Evolutionary conservation across 768 basidiomycete genomes (phyloP).

Genomic region (Lyophyllum shimeji): DNA sequence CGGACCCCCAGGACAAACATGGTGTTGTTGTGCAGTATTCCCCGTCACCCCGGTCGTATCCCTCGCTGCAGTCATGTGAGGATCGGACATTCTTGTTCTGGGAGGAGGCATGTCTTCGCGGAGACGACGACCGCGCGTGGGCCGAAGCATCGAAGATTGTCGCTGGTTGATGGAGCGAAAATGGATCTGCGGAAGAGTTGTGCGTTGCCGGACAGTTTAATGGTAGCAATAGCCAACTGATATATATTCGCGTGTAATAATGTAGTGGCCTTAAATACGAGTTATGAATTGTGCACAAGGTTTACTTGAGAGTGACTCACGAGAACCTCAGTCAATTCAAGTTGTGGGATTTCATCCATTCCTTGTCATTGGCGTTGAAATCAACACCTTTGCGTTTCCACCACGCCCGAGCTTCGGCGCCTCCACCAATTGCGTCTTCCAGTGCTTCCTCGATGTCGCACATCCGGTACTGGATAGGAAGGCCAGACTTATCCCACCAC

Average conservation of each 20-base stretch:
- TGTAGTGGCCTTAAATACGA: neutral
- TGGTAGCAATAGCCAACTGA: neutral
- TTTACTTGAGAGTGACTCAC: conserved; percentile 10
- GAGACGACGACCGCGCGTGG: conserved; percentile 14
- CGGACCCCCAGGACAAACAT: conserved; percentile 2
- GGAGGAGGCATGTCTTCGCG: conserved; percentile 23
- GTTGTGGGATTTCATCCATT: conserved; percentile 84
- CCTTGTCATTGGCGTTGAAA: conserved; percentile 80
- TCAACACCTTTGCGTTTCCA: conserved; percentile 82
- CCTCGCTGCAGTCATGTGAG: neutral
- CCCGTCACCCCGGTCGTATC: neutral
- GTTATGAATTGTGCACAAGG: neutral
- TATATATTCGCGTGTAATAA: neutral
- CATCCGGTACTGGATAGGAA: conserved; percentile 83
- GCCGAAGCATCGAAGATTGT: neutral
- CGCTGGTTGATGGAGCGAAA: neutral
- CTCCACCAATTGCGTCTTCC: conserved; percentile 84
- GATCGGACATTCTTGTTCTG: conserved; percentile 6
- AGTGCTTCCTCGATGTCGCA: conserved; percentile 92
- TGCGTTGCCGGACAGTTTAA: neutral
- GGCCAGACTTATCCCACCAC: conserved; percentile 84
- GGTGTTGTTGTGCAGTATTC: neutral
- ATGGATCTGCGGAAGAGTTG: neutral
- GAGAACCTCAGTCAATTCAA: conserved; percentile 49
- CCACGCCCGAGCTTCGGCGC: conserved; percentile 73